Conservation (phyloP, 139 green algal genomes). For the Chlamydomonas applanata region DNA sequence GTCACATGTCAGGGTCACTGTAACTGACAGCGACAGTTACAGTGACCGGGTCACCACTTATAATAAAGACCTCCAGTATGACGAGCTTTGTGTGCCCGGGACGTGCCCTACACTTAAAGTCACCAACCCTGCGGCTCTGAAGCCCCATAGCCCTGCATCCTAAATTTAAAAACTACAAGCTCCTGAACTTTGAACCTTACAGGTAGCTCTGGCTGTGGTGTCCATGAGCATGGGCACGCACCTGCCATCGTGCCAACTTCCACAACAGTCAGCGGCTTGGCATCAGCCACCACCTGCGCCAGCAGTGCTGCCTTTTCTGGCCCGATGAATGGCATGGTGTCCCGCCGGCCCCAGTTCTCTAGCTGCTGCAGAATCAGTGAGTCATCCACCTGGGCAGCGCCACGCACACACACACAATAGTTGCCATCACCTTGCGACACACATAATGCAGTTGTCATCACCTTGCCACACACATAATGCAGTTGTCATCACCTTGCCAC, state of each 20-base stretch:
- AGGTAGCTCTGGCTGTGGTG: too few relatives aligned
- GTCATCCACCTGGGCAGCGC: slow-evolving; percentile 66
- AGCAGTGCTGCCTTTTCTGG: slow-evolving; percentile 60
- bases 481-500: not conserved
- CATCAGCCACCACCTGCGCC: slow-evolving; percentile 44
- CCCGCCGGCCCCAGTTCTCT: slow-evolving; percentile 59
- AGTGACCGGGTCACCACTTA: too few relatives aligned
- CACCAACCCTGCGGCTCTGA: too few relatives aligned
- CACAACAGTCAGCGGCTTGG: slow-evolving; percentile 42
- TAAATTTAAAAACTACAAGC: too few relatives aligned
- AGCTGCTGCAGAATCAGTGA: slow-evolving; percentile 66
- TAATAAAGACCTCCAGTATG: too few relatives aligned
- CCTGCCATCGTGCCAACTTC: slow-evolving; percentile 51
- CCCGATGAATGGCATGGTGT: slow-evolving; percentile 63
- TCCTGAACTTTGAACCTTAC: too few relatives aligned
- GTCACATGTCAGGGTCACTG: too few relatives aligned
- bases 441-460: not conserved
- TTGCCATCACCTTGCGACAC: not conserved
- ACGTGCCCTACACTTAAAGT: too few relatives aligned
- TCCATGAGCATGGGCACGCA: not conserved
- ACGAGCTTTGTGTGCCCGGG: too few relatives aligned
- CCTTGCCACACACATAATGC: not conserved
- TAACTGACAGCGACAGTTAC: too few relatives aligned
- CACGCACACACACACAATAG: not conserved
- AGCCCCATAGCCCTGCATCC: too few relatives aligned